Percentiles rank a stretch among this genome's conserved stretches.
Evolutionary conservation across 768 basidiomycete genomes (phyloP).

Genomic region (Psilocybe cubensis): DNA sequence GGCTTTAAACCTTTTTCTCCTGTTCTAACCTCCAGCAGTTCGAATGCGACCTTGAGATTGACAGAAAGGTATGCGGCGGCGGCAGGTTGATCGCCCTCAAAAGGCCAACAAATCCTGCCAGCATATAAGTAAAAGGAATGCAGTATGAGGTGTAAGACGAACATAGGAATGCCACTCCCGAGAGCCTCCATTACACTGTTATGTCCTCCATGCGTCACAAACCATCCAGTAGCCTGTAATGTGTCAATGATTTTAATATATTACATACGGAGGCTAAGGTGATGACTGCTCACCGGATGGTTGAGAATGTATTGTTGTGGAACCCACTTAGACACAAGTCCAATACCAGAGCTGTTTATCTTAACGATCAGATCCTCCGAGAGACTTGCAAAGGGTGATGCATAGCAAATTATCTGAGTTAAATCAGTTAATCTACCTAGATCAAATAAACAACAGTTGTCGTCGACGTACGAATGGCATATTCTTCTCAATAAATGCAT

Average conservation of each 20-base stretch:
- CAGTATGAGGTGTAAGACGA: background rate
- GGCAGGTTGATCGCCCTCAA: slow-evolving; percentile 11
- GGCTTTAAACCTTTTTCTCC: slow-evolving; percentile 13
- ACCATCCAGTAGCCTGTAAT: slow-evolving; percentile 18
- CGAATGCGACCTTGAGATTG: slow-evolving; percentile 12
- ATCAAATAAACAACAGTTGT: background rate
- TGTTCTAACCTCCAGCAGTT: slow-evolving; percentile 17
- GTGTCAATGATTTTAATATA: background rate
- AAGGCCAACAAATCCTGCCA: slow-evolving; percentile 18
- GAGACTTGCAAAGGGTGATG: slow-evolving; percentile 14
- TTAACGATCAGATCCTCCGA: slow-evolving; percentile 4
- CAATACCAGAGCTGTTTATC: slow-evolving; percentile 8
- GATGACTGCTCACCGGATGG: slow-evolving; percentile 5
- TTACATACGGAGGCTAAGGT: background rate
- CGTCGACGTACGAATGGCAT: slow-evolving; percentile 12
- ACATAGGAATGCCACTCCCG: slow-evolving; percentile 16
- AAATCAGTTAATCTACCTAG: background rate
- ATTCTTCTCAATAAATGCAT: slow-evolving; percentile 9
- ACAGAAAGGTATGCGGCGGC: slow-evolving; percentile 3
- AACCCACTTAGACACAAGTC: slow-evolving; percentile 10
- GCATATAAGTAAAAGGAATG: background rate
- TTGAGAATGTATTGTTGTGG: slow-evolving; percentile 18
- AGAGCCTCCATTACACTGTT: slow-evolving; percentile 16
- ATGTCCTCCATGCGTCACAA: slow-evolving; percentile 16
- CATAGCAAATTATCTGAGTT: slow-evolving; percentile 12